Evolutionary conservation across 2,329 filamentous ascomycete species (phyloP).

Genomic region (Alternaria incomplexa): DNA sequence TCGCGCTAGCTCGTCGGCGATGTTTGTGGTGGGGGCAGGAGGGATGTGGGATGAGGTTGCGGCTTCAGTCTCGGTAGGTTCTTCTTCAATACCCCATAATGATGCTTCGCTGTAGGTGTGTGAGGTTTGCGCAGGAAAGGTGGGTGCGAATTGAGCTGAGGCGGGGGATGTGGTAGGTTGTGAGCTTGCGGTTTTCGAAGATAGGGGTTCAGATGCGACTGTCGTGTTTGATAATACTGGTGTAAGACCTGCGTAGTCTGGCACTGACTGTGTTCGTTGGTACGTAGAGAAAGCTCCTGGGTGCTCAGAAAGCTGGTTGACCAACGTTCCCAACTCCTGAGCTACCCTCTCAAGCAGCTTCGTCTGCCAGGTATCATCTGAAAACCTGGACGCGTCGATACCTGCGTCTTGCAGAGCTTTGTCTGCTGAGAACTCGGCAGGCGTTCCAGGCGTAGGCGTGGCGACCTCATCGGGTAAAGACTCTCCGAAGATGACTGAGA

Average conservation of each 20-base stretch:
- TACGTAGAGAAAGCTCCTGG: conserved; percentile 91
- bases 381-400: conserved; percentile 37
- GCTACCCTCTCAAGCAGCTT: conserved; percentile 84
- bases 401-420: conserved; percentile 27
- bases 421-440: conserved; percentile 25
- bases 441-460: conserved; percentile 25
- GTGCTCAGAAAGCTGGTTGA: conserved; percentile 83
- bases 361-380: conserved; percentile 69
- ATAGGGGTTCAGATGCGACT: conserved; percentile 27
- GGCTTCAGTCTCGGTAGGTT: conserved; percentile 51
- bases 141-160: conserved; percentile 58
- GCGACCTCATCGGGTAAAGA: conserved; percentile 61
- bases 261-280: conserved; percentile 60
- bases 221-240: conserved; percentile 51
- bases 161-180: conserved; percentile 38
- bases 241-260: conserved; percentile 81
- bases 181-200: conserved; percentile 33
- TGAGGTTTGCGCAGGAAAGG: conserved; percentile 44
- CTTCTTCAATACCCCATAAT: conserved; percentile 71
- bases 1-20: conserved; percentile 45
- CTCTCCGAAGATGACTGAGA: conserved; percentile 89
- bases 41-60: conserved; percentile 53
- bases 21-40: conserved; percentile 19
- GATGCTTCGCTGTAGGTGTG: conserved; percentile 58
- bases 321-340: conserved; percentile 81